phyloP scores from a whole-genome alignment of 129 eudicot genomes.

The Smallanthus sonchifolius region DNA sequence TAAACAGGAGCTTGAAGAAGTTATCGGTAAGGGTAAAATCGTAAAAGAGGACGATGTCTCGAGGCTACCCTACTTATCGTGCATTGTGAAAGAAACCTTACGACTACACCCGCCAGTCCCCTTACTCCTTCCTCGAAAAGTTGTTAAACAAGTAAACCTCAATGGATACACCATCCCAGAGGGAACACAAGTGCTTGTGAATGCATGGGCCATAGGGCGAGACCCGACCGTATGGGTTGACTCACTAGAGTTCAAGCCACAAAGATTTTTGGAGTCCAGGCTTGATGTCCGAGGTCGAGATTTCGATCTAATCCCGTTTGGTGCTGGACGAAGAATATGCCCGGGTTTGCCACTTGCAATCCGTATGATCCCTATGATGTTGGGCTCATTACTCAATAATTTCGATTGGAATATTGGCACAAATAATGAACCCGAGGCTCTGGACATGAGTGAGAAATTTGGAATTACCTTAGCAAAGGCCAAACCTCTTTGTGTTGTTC shows the following conservation, averaged over 20 bases:
- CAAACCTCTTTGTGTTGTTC: background rate
- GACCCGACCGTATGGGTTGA: background rate
- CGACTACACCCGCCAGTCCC: background rate
- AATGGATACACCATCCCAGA: background rate
- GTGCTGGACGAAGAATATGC: constrained; percentile 9
- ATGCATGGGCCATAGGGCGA: constrained; percentile 2
- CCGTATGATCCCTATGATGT: background rate
- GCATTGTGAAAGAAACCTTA: background rate
- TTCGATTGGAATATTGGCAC: background rate
- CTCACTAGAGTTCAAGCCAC: background rate
- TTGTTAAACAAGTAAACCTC: background rate
- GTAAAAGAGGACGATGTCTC: background rate
- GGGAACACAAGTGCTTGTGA: background rate
- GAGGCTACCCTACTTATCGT: background rate
- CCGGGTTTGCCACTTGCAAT: background rate
- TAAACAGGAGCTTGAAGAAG: background rate
- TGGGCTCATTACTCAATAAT: background rate
- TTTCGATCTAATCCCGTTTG: background rate
- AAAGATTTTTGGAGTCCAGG: background rate
- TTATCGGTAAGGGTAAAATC: background rate
- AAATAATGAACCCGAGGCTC: background rate
- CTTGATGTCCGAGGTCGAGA: background rate
- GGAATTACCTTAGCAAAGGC: background rate
- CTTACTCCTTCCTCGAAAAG: background rate
- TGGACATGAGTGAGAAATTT: background rate